Evolutionary conservation across 1,284 basidiomycete genomes (phyloP).

Genomic region (Naganishia cerealis): DNA sequence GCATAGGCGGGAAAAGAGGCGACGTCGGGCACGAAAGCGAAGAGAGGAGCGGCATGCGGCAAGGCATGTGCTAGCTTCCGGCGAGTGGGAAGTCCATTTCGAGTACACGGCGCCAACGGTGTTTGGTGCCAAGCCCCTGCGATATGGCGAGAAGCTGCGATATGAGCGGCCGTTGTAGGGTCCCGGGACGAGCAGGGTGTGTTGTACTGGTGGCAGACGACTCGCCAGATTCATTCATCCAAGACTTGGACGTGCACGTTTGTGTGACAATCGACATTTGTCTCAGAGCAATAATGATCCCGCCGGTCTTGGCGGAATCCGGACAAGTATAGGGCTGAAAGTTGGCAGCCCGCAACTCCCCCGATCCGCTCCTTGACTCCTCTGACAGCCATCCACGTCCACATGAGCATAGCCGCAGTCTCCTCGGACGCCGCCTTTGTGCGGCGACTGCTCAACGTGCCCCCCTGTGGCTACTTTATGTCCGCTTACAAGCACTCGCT

Average conservation of each 20-base stretch:
- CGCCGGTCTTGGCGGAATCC: background rate
- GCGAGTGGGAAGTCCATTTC: conserved; percentile 33
- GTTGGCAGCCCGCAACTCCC: background rate
- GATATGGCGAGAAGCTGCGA: conserved; percentile 30
- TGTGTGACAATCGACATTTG: background rate
- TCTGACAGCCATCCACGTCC: background rate
- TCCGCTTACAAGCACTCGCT: conserved; percentile 22
- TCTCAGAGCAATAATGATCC: background rate
- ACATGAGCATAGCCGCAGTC: background rate
- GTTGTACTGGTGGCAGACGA: no score
- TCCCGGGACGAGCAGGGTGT: background rate
- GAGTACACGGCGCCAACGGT: conserved; percentile 33
- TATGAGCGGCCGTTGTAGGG: conserved; percentile 21
- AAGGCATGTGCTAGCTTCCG: background rate
- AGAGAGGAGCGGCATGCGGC: conserved; percentile 12
- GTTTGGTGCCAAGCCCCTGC: conserved; percentile 25
- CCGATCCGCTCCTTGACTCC: background rate
- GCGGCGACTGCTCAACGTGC: conserved; percentile 10
- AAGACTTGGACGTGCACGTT: background rate
- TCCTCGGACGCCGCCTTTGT: conserved; percentile 10
- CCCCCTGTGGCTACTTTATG: background rate
- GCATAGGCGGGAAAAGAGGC: conserved; percentile 23
- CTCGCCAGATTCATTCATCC: background rate
- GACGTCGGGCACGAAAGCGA: conserved; percentile 17
- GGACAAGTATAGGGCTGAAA: background rate